phyloP scores from a whole-genome alignment of 495 filamentous ascomycete genomes.

The Cladorrhinum samala region DNA sequence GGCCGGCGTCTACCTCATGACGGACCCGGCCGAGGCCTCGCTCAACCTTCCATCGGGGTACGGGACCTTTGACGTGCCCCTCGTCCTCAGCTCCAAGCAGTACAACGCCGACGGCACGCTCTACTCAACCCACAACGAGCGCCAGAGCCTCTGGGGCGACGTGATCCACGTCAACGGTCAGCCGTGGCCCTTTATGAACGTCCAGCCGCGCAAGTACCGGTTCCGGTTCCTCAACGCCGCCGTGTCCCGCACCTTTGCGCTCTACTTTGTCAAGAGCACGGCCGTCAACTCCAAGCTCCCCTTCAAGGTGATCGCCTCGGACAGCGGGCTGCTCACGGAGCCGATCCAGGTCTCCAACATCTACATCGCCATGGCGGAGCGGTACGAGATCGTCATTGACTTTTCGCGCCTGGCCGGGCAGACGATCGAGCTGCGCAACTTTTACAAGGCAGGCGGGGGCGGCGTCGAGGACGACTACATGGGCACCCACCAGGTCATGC shows the following conservation, averaged over 20 bases:
- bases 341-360: slow-evolving; percentile 31
- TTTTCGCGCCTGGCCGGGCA: slow-evolving; percentile 37
- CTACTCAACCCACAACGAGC: slow-evolving; percentile 29
- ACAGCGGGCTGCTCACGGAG: slow-evolving; percentile 37
- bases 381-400: slow-evolving; percentile 48
- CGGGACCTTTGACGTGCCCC: slow-evolving; percentile 43
- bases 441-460: slow-evolving; percentile 31
- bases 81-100: slow-evolving; percentile 41
- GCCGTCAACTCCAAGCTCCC: slow-evolving; percentile 19
- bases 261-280: slow-evolving; percentile 28
- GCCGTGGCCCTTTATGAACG: slow-evolving; percentile 45
- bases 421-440: slow-evolving; percentile 41
- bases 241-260: slow-evolving; percentile 39
- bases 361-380: slow-evolving; percentile 45
- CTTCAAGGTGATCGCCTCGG: slow-evolving; percentile 43
- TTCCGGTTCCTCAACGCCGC: slow-evolving; percentile 45
- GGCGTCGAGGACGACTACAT: slow-evolving; percentile 37
- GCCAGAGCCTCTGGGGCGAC: slow-evolving; percentile 42
- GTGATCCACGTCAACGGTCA: slow-evolving; percentile 48
- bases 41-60: slow-evolving; percentile 38
- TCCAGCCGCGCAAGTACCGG: slow-evolving; percentile 50
- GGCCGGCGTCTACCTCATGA: slow-evolving; percentile 34
- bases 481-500: slow-evolving; percentile 44
- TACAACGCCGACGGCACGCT: slow-evolving; percentile 41
- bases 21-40: slow-evolving; percentile 34